Conservation (phyloP, 768 basidiomycete genomes). For the Multifurca ochricompacta region DNA sequence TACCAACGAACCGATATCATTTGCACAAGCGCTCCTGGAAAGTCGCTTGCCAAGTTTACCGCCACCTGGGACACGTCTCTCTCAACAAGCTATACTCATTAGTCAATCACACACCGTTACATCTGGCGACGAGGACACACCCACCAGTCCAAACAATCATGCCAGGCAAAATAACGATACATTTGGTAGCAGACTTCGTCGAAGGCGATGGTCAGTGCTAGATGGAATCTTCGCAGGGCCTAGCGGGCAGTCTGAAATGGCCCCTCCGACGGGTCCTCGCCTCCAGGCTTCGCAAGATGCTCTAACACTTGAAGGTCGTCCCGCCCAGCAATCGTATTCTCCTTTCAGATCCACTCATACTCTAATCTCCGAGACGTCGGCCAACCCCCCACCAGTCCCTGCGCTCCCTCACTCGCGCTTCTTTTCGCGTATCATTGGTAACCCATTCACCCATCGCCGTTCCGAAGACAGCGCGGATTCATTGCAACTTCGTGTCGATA, state of each 20-base stretch:
- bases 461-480: constrained; percentile 45
- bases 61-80: constrained; percentile 54
- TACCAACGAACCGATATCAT: constrained; percentile 53
- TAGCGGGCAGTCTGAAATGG: constrained; percentile 21
- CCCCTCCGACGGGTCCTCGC: neutral
- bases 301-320: neutral
- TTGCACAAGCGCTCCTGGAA: constrained; percentile 69
- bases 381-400: constrained; percentile 26
- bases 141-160: constrained; percentile 33
- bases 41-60: constrained; percentile 71
- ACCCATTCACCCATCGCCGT: constrained; percentile 52
- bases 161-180: constrained; percentile 14
- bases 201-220: constrained; percentile 69
- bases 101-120: constrained; percentile 34
- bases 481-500: constrained; percentile 29
- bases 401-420: constrained; percentile 48
- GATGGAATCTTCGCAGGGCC: constrained; percentile 36
- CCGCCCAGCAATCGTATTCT: neutral
- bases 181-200: constrained; percentile 34
- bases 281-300: constrained; percentile 1
- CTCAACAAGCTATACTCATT: constrained; percentile 65
- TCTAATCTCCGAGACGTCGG: neutral
- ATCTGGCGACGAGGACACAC: constrained; percentile 36
- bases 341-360: neutral
- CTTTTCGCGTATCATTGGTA: constrained; percentile 61